Base-by-base conservation (phyloP, 805 yeast species). In the Sugiyamaella marilandica region DNA sequence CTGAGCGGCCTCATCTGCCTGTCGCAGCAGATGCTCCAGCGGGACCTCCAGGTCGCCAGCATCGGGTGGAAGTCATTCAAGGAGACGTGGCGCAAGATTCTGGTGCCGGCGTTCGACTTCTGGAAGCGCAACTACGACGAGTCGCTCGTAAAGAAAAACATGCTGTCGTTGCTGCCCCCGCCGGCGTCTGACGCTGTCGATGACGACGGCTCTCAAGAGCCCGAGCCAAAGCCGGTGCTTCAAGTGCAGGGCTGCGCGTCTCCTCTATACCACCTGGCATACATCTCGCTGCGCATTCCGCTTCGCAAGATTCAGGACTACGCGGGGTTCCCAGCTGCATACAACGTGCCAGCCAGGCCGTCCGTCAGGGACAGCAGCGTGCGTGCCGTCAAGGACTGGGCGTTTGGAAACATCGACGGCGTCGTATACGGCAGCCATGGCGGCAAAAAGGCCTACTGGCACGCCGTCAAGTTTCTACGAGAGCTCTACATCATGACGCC, bases 321-420 rank as follows among this genome's bases (percentile, higher is more conserved):
- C 65, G 84, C 91, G 1, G 96, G 96, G 0, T 86, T 89, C 7
- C 94, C 94, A 1, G 81, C 85, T 70, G 78, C 90, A 61, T 83
- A 85, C 83, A 85, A 80, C 61, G 87, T 83, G 33, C 73, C 72
- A 36, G 82, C 85, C 10, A 78, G 80, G 5, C 70, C 71, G 10
- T 63, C 70, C 0, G 83, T 79, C 53, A 76, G 80, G 56, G 74
- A 74, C 19, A 69, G 74, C 2, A 81, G 79, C 11, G 71, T 74
- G 41, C 68, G 68, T 13, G 71, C 83, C 56, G 76, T 85, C 14
- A 65, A 70, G 36, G 78, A 73, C 21, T 39, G 43, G 43, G 43
- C 43, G 21, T 39, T 39, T 39, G 43, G 43, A 5, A 39, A 39
- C 24, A 39, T 39, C 14, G 43, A 39, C 19, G 43, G 43, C 24